phyloP scores from a whole-genome alignment of 306 rosid species.

The Trifolium pratense region DNA sequence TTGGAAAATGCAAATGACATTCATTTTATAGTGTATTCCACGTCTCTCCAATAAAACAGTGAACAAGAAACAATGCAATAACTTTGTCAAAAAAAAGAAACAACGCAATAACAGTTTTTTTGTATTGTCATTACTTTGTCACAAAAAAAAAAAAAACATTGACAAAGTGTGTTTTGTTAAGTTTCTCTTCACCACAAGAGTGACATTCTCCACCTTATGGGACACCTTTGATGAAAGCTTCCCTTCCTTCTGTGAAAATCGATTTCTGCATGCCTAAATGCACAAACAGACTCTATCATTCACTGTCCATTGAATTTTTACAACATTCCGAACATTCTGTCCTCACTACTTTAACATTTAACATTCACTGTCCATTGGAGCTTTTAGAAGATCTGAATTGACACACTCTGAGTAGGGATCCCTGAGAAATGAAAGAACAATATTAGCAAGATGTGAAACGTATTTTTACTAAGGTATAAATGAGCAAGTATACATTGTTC shows the following conservation, averaged over 20 bases:
- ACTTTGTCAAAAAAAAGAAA: no score
- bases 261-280: neutral
- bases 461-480: no score
- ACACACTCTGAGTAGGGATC: conserved; percentile 52
- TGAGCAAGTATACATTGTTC: neutral
- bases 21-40: no score
- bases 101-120: neutral
- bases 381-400: no score
- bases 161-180: neutral
- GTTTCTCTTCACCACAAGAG: neutral
- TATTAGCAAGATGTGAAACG: no score
- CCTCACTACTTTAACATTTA: no score
- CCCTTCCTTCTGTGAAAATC: neutral
- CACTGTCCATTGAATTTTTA: conserved; percentile 22
- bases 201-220: neutral
- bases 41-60: no score
- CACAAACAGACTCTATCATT: neutral
- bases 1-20: no score
- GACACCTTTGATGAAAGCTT: no score
- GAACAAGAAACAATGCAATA: no score
- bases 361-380: conserved; percentile 1
- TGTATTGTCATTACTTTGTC: neutral
- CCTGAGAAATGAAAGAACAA: conserved; percentile 54
- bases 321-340: neutral
- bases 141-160: neutral